A percentile compares a stretch with the other conserved stretches of the same genome.
These are phyloP conservation scores for Globisporangium nodosum DNA, from an alignment of 352 stramenopile species.

Conservation along the genomic window DNA sequence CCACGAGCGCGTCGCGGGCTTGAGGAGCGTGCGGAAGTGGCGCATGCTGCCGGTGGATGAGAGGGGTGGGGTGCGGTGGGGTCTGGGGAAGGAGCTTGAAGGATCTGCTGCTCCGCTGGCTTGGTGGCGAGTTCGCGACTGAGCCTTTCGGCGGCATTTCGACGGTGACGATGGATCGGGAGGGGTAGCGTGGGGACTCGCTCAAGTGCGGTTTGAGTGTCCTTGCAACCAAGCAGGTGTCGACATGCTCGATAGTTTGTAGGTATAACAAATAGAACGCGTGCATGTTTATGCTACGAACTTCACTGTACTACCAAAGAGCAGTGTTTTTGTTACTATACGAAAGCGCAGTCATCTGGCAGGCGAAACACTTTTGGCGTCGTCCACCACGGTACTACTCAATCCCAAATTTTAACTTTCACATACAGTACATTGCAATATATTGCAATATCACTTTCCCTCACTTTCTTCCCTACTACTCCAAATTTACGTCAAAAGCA, in stretches of 20 bases:
- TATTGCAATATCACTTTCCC: no score
- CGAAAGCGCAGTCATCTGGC: no score
- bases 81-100: neutral
- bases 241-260: neutral
- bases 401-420: no score
- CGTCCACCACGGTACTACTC: no score
- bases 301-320: no score
- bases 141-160: neutral
- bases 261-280: neutral
- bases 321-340: no score
- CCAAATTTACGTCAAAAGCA: neutral
- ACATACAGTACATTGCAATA: no score
- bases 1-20: constrained; percentile 20
- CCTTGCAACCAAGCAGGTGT: neutral
- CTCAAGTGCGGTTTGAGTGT: neutral
- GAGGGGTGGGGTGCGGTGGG: no score
- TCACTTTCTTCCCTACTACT: neutral
- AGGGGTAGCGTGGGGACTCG: neutral
- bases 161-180: neutral
- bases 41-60: constrained; percentile 1
- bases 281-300: neutral
- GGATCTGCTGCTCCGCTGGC: neutral
- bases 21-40: constrained; percentile 12
- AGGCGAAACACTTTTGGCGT: no score
- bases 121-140: neutral